Conservation (phyloP, 257 asterid species). For the Osmanthus fragrans region DNA sequence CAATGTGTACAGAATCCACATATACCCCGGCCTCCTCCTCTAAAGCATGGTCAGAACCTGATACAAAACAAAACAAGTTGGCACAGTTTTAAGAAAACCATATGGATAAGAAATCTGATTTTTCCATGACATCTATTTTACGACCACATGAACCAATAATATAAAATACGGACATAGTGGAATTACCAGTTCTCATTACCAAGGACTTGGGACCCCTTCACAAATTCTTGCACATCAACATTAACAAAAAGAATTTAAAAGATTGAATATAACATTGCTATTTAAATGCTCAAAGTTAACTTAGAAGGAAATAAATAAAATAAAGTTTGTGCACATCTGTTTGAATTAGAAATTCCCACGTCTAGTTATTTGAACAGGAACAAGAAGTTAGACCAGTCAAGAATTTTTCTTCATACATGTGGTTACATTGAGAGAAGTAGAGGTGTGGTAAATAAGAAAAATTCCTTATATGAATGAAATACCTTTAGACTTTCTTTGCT, state of each 20-base stretch:
- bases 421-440: background rate
- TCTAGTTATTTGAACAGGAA: background rate
- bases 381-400: too few relatives aligned
- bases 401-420: background rate
- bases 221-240: background rate
- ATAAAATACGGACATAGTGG: background rate
- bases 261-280: background rate
- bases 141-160: background rate
- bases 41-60: slow-evolving; percentile 41
- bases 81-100: background rate
- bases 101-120: background rate
- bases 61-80: background rate
- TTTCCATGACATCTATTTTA: background rate
- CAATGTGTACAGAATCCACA: slow-evolving; percentile 35
- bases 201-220: background rate
- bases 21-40: slow-evolving; percentile 46
- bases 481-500: background rate
- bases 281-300: background rate
- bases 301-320: background rate
- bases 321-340: background rate
- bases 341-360: background rate
- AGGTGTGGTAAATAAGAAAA: background rate
- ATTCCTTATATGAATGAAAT: background rate
- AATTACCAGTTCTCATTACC: background rate
- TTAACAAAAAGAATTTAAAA: background rate